Evolutionary conservation across 345 rosid genomes (phyloP).

Genomic region (Turnera subulata): DNA sequence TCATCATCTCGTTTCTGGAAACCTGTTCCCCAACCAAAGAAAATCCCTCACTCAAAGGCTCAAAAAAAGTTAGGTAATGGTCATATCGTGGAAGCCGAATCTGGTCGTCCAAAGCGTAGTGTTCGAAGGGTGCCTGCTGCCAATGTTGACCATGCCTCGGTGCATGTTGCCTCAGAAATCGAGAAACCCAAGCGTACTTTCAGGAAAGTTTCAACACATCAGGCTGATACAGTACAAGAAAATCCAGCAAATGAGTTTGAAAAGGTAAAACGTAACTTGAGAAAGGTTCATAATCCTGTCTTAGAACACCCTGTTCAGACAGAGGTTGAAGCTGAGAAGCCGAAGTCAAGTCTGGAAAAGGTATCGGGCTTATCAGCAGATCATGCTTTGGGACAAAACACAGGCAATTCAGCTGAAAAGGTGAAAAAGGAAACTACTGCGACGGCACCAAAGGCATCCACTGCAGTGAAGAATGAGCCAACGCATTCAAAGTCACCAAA

Average conservation of each 20-base stretch:
- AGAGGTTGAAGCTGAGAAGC: conserved; percentile 50
- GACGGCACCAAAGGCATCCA: conserved; percentile 18
- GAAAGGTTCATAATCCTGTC: conserved; percentile 77
- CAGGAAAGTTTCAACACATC: conserved; percentile 53
- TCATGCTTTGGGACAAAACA: conserved; percentile 30
- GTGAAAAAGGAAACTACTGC: conserved; percentile 22
- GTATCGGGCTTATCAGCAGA: conserved; percentile 26
- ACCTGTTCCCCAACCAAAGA: conserved; percentile 61
- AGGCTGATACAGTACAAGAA: conserved; percentile 54
- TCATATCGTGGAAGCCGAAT: conserved; percentile 50
- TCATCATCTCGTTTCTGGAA: conserved; percentile 73
- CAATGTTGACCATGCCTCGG: conserved; percentile 37
- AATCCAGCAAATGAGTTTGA: conserved; percentile 83
- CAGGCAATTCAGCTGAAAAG: conserved; percentile 30
- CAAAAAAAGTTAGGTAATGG: conserved; percentile 45
- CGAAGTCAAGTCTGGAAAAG: conserved; percentile 48
- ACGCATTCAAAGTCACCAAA: conserved; percentile 15
- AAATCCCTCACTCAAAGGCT: conserved; percentile 32
- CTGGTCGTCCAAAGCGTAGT: conserved; percentile 58
- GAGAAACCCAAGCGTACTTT: conserved; percentile 69
- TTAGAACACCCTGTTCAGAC: conserved; percentile 54
- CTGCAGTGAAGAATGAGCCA: conserved; percentile 24
- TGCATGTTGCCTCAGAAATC: conserved; percentile 45
- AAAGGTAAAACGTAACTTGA: conserved; percentile 83
- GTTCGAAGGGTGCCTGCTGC: conserved; percentile 56